Evolutionary conservation across 2,329 filamentous ascomycete species (phyloP).

Genomic region (Fusarium praegraminearum): DNA sequence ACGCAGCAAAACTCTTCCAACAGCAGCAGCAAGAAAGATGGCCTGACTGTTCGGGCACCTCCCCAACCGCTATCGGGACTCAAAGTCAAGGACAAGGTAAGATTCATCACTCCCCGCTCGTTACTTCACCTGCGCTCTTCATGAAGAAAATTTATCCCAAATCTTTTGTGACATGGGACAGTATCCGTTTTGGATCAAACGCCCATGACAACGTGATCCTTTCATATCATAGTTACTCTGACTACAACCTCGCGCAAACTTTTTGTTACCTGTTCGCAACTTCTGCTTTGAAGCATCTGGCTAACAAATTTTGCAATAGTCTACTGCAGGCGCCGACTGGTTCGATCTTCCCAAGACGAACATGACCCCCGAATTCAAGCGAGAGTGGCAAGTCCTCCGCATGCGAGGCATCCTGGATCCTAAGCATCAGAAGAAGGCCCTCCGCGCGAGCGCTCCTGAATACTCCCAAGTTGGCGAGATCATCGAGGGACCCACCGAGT

Average conservation of each 20-base stretch:
- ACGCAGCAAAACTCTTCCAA: conserved; percentile 35
- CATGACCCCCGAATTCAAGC: conserved; percentile 85
- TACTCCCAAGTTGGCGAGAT: conserved; percentile 92
- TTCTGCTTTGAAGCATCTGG: background rate
- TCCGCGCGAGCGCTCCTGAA: conserved; percentile 74
- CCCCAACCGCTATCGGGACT: conserved; percentile 39
- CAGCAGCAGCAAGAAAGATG: conserved; percentile 43
- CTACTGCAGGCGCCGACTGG: conserved; percentile 84
- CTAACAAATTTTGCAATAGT: conserved; percentile 47
- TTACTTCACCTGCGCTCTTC: conserved; percentile 42
- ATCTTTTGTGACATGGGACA: conserved; percentile 55
- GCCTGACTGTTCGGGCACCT: conserved; percentile 45
- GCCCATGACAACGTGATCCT: conserved; percentile 71
- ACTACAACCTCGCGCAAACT: conserved; percentile 50
- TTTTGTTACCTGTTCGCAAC: background rate
- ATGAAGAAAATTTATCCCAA: conserved; percentile 56
- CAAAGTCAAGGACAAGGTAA: conserved; percentile 49
- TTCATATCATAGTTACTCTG: conserved; percentile 80
- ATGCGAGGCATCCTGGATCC: conserved; percentile 91
- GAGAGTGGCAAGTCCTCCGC: conserved; percentile 88
- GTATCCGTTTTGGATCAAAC: conserved; percentile 57
- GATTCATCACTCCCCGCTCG: background rate
- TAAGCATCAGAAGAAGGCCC: conserved; percentile 93
- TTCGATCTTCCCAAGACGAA: conserved; percentile 88
- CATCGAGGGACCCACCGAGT: conserved; percentile 89